Percentiles rank a stretch among this genome's conserved stretches.
Conservation (phyloP, 2,329 filamentous ascomycete genomes). For the Alternaria solani region DNA sequence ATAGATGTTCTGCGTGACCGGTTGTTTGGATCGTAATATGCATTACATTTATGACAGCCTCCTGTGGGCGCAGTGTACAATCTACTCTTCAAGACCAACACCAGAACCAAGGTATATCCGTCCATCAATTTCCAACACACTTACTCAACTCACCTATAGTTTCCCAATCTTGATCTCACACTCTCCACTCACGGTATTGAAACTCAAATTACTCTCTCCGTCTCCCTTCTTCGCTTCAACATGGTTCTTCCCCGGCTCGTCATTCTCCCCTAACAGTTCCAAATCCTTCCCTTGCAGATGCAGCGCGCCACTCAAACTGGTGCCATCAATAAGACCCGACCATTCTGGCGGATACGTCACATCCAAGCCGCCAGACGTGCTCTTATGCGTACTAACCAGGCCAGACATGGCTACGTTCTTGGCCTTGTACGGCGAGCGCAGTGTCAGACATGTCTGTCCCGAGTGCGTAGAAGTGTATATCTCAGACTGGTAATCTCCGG, state of each 20-base stretch:
- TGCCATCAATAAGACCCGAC: constrained; percentile 52
- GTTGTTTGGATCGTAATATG: neutral
- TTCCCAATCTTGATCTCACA: constrained; percentile 46
- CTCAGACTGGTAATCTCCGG: constrained; percentile 34
- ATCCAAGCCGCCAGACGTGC: constrained; percentile 45
- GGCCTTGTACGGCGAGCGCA: constrained; percentile 46
- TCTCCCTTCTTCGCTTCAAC: constrained; percentile 53
- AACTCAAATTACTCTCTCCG: constrained; percentile 44
- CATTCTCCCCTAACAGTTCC: constrained; percentile 40
- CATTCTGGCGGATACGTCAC: constrained; percentile 54
- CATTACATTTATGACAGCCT: neutral
- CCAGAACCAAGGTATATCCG: neutral
- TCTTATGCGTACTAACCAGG: constrained; percentile 48
- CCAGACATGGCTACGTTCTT: constrained; percentile 35
- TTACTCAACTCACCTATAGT: constrained; percentile 16
- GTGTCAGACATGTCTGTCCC: constrained; percentile 44
- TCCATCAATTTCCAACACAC: neutral
- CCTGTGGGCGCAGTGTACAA: neutral
- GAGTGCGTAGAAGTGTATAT: constrained; percentile 48
- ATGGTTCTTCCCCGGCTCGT: constrained; percentile 40
- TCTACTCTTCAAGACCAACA: neutral
- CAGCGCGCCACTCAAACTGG: constrained; percentile 48
- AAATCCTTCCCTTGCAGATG: constrained; percentile 51
- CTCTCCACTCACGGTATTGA: constrained; percentile 44
- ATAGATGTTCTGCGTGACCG: neutral